phyloP scores from a whole-genome alignment of 352 stramenopile genomes.

The Phytophthora agathidicida region DNA sequence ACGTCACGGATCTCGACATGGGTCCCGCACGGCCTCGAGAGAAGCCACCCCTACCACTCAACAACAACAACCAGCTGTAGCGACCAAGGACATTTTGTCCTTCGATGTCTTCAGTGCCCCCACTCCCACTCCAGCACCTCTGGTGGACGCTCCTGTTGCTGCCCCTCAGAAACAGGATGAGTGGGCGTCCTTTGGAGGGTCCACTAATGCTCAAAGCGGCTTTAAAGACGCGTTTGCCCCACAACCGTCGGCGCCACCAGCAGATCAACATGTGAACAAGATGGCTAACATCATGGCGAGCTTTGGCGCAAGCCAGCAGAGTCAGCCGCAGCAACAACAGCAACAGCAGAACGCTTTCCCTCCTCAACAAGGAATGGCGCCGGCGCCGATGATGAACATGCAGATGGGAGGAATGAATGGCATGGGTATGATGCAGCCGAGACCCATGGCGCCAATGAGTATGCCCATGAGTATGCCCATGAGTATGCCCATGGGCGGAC shows the following conservation, averaged over 20 bases:
- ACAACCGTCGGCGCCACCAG: slow-evolving; percentile 37
- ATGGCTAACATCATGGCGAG: slow-evolving; percentile 91
- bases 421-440: slow-evolving; percentile 36
- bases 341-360: slow-evolving; percentile 44
- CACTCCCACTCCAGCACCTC: slow-evolving; percentile 23
- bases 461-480: slow-evolving; percentile 41
- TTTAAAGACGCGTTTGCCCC: slow-evolving; percentile 56
- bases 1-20: slow-evolving; percentile 35
- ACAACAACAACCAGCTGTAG: neutral
- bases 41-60: slow-evolving; percentile 38
- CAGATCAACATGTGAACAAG: slow-evolving; percentile 70
- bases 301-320: slow-evolving; percentile 51
- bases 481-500: slow-evolving; percentile 50
- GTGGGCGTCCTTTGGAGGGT: slow-evolving; percentile 75
- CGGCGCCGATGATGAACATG: slow-evolving; percentile 53
- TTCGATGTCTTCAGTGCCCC: slow-evolving; percentile 74
- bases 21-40: slow-evolving; percentile 43
- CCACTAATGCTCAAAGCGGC: slow-evolving; percentile 39
- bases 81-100: slow-evolving; percentile 68
- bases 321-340: slow-evolving; percentile 19
- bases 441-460: slow-evolving; percentile 35
- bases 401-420: slow-evolving; percentile 47
- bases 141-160: slow-evolving; percentile 26
- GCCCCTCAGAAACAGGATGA: slow-evolving; percentile 58
- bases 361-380: slow-evolving; percentile 53